Evolutionary conservation across 345 rosid genomes (phyloP), one percentile per base, ranked within the genome.

Genomic region (Salix suchowensis): DNA sequence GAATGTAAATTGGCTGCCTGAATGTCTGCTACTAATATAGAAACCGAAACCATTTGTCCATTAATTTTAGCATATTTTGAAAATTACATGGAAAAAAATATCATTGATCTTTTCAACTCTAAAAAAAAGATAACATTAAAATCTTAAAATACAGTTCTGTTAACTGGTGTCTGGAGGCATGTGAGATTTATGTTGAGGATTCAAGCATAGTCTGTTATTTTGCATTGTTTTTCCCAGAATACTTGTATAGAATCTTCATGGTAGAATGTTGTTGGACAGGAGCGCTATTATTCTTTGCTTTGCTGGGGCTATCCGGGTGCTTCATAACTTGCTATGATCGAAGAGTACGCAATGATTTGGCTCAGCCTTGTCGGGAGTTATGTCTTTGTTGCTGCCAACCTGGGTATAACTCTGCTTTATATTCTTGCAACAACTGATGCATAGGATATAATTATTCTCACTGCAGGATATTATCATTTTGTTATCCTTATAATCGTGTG

Each of bases 361-460:
- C 98, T 74, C 99, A 91, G 81, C 99, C 98, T 65, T 96, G 98
- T 84, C 89, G 98, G 81, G 98, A 96, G 85, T 85, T 96, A 81
- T 96, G 99, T 77, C 94, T 94, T 40, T 94, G 99, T 80, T 94
- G 97, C 90, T 94, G 98, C 85, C 99, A 92, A 71, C 98, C 98
- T 10, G 98, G 98, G 98, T 96, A 95, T 68, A 37, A 67, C 68
- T 73, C 66, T 78, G 48, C 44, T 65, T 1, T 66, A 12, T 34
- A 19, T 72, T 76, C 24, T 67, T 39, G 68, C 58, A 10, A 66
- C 60, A 64, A 58, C 58, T 48, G 16, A 42, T 61, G 65, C 34
- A 69, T 5, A 23, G 1, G 12, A 8, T 39, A 24, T 23, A 40
- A 26, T 34, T 46, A 5, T 34, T 39, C 62, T 58, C 28, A 58